Conservation (phyloP, 2,329 filamentous ascomycete genomes). For the Colletotrichum endophyticum region DNA sequence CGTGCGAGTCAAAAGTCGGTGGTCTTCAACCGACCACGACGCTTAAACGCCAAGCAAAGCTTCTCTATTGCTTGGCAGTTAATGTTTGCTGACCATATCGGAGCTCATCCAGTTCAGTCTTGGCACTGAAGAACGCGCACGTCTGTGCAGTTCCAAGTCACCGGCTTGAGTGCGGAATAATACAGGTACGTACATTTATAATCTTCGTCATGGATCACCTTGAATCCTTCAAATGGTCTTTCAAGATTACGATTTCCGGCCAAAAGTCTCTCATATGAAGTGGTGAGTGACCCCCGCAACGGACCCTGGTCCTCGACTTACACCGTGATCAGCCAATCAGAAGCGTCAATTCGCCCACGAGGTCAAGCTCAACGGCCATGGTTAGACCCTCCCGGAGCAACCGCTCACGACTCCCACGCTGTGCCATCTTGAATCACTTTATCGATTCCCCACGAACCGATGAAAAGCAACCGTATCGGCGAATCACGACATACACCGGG, state of each 20-base stretch:
- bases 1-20: neutral
- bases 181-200: neutral
- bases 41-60: slow-evolving; percentile 2
- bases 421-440: neutral
- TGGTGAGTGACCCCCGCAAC: neutral
- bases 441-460: neutral
- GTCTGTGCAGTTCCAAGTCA: neutral
- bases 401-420: neutral
- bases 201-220: neutral
- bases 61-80: neutral
- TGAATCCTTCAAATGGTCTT: neutral
- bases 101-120: neutral
- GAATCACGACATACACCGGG: neutral
- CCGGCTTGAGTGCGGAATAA: neutral
- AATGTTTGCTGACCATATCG: neutral
- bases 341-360: slow-evolving; percentile 1
- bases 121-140: neutral
- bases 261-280: neutral
- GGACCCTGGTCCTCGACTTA: neutral
- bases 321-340: slow-evolving; percentile 8
- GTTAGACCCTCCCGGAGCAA: neutral
- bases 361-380: neutral
- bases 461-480: neutral
- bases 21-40: neutral
- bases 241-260: neutral